Evolutionary conservation across 176 grass and related monocot genomes (phyloP).

Genomic region (Oryza rufipogon): DNA sequence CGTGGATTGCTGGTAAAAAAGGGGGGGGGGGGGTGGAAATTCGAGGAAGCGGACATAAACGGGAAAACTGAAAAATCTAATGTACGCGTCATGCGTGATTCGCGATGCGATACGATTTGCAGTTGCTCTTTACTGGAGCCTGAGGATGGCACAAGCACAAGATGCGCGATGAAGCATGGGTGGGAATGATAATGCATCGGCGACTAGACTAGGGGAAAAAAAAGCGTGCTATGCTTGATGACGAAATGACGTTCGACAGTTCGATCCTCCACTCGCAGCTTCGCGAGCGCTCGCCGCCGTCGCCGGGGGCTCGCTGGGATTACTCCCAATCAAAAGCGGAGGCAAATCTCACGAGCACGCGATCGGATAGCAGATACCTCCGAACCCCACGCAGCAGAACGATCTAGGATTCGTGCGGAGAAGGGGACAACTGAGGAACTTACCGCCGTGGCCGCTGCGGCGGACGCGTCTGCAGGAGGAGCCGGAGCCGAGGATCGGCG

Average conservation of each 20-base stretch:
- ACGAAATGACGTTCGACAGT: background rate
- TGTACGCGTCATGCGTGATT: background rate
- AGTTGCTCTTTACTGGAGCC: background rate
- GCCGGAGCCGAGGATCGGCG: background rate
- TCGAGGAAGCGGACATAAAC: background rate
- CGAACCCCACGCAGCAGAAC: background rate
- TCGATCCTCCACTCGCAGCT: background rate
- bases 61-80: background rate
- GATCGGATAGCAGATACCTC: background rate
- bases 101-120: background rate
- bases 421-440: background rate
- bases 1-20: background rate
- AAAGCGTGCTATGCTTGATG: background rate
- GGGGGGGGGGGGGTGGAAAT: too few relatives aligned
- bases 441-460: constrained; percentile 23
- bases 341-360: background rate
- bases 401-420: background rate
- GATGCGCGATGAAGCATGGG: background rate
- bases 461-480: background rate
- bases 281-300: background rate
- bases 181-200: background rate
- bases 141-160: background rate
- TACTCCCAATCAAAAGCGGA: background rate
- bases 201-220: background rate
- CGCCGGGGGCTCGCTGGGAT: background rate